phyloP scores from a whole-genome alignment of 441 rosid genomes.

The Syzygium syzygioides region DNA sequence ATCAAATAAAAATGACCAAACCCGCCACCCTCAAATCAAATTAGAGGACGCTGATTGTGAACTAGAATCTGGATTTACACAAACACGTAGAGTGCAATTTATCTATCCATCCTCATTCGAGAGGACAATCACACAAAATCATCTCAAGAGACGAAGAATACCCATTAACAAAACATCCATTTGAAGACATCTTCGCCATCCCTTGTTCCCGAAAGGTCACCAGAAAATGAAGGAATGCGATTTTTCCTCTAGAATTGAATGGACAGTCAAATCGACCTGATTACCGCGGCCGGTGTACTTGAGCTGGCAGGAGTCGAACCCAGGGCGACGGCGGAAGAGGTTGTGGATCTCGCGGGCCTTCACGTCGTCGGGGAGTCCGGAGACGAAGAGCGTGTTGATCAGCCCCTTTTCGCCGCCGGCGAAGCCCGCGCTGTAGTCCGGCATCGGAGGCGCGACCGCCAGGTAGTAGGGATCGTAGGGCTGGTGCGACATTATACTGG shows the following conservation, averaged over 20 bases:
- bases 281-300: conserved; percentile 88
- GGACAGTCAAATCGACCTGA: conserved; percentile 34
- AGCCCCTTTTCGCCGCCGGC: conserved; percentile 25
- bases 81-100: background rate
- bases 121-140: background rate
- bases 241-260: background rate
- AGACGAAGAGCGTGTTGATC: conserved; percentile 66
- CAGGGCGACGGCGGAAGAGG: conserved; percentile 65
- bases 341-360: conserved; percentile 91
- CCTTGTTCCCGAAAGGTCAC: background rate
- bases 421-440: background rate
- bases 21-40: background rate
- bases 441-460: conserved; percentile 9
- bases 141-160: background rate
- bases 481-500: conserved; percentile 37
- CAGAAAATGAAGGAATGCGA: background rate
- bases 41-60: background rate
- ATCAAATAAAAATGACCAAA: background rate
- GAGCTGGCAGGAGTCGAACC: conserved; percentile 76
- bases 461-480: conserved; percentile 54
- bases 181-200: background rate
- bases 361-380: conserved; percentile 81
- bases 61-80: background rate
- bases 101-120: background rate
- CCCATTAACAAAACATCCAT: background rate